Evolutionary conservation across 768 basidiomycete species (phyloP), one percentile per base, ranked within the genome.

Genomic region (Collybia mongolica): DNA sequence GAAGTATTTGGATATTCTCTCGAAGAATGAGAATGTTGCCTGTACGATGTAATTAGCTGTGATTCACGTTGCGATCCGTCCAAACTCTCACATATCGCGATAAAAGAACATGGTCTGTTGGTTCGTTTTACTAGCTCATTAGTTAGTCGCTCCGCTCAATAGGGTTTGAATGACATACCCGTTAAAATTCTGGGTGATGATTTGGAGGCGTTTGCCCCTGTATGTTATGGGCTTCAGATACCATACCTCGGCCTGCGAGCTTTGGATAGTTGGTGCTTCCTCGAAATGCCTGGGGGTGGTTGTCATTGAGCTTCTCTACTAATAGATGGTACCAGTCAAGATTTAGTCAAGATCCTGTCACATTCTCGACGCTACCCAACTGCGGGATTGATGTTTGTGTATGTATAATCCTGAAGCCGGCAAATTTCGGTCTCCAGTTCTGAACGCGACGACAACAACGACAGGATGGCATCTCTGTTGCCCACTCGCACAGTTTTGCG

Each of bases 11-110:
- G 54, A 96, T 90, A 57, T 88, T 77, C 44, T 84, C 87, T n/a
- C 93, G 82, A 2, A 97, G 74, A 53, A 96, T 84, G 24, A 96
- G 79, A 44, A 94, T 90, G 63, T 97, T 97, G 69, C 90, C 90
- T 89, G 61, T 41, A 44, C n/a, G 5, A 44, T 22, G 46, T 32
- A 24, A 39, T 44, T 44, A 57, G 48, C 23, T 43, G 55, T 36
- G 39, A 44, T 9, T 23, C 28, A 43, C 32, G 28, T 48, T 28
- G 23, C 18, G 44, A n/a, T 46, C 43, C 22, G 47, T 32, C 41
- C 18, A 41, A n/a, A 29, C 5, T 64, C 79, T 58, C 60, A 90
- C 90, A 93, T 51, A 93, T 88, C 22, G 92, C 93, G 58, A 95
- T 91, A 56, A 95, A 89, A 0, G 90, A 93, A 62, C 93, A 95